These are phyloP conservation scores for Smallanthus sonchifolius DNA, from an alignment of 129 eudicot species.

Conservation along the genomic window DNA sequence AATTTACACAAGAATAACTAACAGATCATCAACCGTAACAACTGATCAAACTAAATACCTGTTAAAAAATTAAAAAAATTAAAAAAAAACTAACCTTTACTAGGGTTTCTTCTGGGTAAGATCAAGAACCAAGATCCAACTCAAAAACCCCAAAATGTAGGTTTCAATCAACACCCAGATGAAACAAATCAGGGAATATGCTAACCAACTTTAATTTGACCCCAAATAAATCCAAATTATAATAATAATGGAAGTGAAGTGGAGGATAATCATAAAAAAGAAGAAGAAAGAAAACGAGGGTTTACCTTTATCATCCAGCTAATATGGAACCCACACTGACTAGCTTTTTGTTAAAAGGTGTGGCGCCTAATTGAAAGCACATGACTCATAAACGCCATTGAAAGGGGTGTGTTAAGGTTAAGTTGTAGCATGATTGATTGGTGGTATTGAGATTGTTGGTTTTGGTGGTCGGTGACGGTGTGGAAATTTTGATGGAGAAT, in stretches of 20 bases:
- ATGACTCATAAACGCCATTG: slow-evolving; percentile 23
- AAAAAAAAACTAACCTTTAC: slow-evolving; percentile 25
- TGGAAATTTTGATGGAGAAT: slow-evolving; percentile 21
- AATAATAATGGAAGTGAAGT: slow-evolving; percentile 13
- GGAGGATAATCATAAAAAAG: slow-evolving; percentile 19
- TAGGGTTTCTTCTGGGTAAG: slow-evolving; percentile 8
- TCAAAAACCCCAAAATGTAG: slow-evolving; percentile 17
- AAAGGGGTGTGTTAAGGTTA: not conserved
- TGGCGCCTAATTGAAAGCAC: slow-evolving; percentile 34
- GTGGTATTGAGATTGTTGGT: not conserved
- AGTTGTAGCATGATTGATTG: not conserved
- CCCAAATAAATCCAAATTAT: slow-evolving; percentile 30
- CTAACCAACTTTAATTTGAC: slow-evolving; percentile 22
- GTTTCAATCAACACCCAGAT: slow-evolving; percentile 16
- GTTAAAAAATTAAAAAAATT: not conserved
- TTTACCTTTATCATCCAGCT: slow-evolving; percentile 39
- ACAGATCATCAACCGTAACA: not conserved
- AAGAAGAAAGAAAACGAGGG: slow-evolving; percentile 19
- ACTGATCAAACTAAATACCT: not conserved
- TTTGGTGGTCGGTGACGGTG: slow-evolving; percentile 12
- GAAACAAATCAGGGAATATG: slow-evolving; percentile 16
- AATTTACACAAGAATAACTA: not conserved
- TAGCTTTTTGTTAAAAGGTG: slow-evolving; percentile 16
- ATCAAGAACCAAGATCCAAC: slow-evolving; percentile 14
- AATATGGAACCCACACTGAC: slow-evolving; percentile 33